A percentile compares a stretch with the other conserved stretches of the same genome.
phyloP scores from a whole-genome alignment of 306 rosid genomes.

The Cucumis cinereus region DNA sequence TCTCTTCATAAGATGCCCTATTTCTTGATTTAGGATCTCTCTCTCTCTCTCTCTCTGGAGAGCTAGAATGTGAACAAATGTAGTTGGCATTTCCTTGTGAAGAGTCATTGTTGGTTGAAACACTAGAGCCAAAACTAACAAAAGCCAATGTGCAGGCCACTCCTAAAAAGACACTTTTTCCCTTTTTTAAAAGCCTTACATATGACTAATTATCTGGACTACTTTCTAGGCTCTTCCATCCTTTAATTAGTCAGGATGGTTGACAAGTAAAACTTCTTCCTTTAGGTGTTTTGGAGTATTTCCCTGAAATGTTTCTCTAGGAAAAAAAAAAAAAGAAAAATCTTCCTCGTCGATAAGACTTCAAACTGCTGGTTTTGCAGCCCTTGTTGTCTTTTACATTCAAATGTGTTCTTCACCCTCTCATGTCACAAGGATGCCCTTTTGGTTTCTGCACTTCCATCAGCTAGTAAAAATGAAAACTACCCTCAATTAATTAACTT shows the following conservation, averaged over 20 bases:
- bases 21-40: not conserved
- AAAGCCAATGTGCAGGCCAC: not conserved
- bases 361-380: not conserved
- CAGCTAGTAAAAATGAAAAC: not conserved
- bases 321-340: not conserved
- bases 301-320: too few species aligned
- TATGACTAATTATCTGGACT: not conserved
- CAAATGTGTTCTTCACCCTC: not conserved
- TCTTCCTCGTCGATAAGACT: not conserved
- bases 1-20: not conserved
- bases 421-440: not conserved
- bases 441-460: not conserved
- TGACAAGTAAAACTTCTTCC: not conserved
- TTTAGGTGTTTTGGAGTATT: too few species aligned
- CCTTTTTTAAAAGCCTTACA: not conserved
- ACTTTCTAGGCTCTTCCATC: conserved; percentile 4
- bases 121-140: not conserved
- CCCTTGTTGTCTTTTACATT: not conserved
- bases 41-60: not conserved
- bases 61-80: not conserved
- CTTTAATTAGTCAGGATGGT: not conserved
- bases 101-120: not conserved
- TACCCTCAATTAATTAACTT: not conserved
- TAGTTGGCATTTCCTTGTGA: not conserved
- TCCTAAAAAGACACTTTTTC: not conserved